Base-by-base conservation (phyloP, 1,284 basidiomycete genomes). In the Ganoderma sinense region DNA sequence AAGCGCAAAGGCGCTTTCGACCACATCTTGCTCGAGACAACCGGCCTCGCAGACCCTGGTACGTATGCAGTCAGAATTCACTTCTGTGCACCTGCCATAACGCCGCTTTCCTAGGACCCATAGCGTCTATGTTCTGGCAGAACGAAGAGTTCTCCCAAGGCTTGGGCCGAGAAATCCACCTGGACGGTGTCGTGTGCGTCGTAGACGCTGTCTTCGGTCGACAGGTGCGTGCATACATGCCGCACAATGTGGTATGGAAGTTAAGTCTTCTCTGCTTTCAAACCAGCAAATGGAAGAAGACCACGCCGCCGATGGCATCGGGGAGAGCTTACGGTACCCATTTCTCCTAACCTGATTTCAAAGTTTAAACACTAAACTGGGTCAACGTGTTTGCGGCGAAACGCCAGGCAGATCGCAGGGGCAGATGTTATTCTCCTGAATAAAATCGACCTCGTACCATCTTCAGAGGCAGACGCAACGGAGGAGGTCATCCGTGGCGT, bases 1-100 rank as follows among this genome's bases (percentile, higher is more conserved):
- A 84, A 86, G 75, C 87, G 88, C 70, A 94, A 93, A 76, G 94
- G 94, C 31, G 89, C 89, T 3, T 97, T 97, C 76, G 97, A 98
- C 80, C 93, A 97, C 80, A 97, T 98, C 69, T 83, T 98, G 45
- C 86, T 98, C 7, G 97, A 98, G 82, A 94, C 96, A 1, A 98
- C 97, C 0, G 97, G 97, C 0, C 85, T 98, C 6, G 97, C 97
- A 5, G 96, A 98, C 83, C 96, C 96, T 69, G 94, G 94, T 92
- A 71, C 74, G 43, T 5, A 18, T 26, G 10, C 40, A 29, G 8
- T 5, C 10, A 14, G 0, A n/a, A 7, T 7, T 18, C 11, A 26
- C 39, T 40, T 41, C 23, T 13, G 8, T 39, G n/a, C 59, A 16
- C 40, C 33, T 39, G 11, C 26, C 39, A n/a, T 61, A 41, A 61